Evolutionary conservation across 345 rosid species (phyloP), one percentile per base, ranked within the genome.

Genomic region (Pistacia atlantica): DNA sequence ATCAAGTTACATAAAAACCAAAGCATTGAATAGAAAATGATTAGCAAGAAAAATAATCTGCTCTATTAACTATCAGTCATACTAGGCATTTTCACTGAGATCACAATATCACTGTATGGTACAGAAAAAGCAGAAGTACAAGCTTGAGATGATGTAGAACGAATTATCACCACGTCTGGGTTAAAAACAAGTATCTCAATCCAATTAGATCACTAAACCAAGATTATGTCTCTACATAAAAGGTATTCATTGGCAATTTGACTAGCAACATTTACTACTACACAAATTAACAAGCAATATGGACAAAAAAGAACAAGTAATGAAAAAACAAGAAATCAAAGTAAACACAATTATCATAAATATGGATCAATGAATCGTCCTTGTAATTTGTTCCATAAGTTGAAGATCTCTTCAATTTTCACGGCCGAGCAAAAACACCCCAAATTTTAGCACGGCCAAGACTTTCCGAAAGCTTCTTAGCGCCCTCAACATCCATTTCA

Each of bases 401-500:
- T 57, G 16, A 16, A 14, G 62, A 67, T 67, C 69, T 58, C 52
- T 65, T 66, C 74, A 48, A 58, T 69, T 17, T 51, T 66, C 80
- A 89, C 1, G 92, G 87, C 73, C 93, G 84, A 54, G 92, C 74
- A 52, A 93, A 90, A 72, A 95, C 91, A 0, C 91, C 96, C 98
- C 98, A 95, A 66, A 92, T 87, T 87, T 87, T 93, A 71, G 94
- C 93, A 13, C 90, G 86, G 52, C 89, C 78, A 31, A 89, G 90
- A 78, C 82, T 80, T 49, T 92, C 92, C n/a, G 85, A 75, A 31
- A 95, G 86, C 85, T 88, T 93, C 90, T 90, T 92, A 62, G 99
- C 88, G 14, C 99, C 99, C 67, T 90, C 93, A 48, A 89, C 83
- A 52, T 95, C 91, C 87, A 88, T 84, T 68, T 89, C 94, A 55